phyloP scores from a whole-genome alignment of 306 rosid genomes.

The Betula pendula region DNA sequence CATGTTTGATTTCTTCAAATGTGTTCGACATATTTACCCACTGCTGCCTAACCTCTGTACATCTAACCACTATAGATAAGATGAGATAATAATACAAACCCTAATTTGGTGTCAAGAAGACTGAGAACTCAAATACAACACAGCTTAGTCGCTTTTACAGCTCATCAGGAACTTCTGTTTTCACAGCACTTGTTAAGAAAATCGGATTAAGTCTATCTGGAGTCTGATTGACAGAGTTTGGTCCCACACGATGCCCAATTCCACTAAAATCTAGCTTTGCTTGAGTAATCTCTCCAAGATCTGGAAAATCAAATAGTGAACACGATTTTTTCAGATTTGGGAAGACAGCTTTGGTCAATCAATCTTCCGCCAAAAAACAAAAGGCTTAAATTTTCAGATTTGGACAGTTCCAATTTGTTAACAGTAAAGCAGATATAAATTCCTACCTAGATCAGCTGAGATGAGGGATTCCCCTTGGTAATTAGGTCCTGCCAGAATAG shows the following conservation, averaged over 20 bases:
- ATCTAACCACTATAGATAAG: too few relatives aligned
- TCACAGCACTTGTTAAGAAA: background rate
- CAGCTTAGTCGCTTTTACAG: background rate
- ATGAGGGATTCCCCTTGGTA: conserved; percentile 88
- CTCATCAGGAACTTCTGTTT: conserved; percentile 18
- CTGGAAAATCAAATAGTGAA: conserved; percentile 31
- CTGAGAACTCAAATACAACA: background rate
- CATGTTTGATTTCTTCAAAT: background rate
- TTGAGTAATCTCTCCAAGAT: conserved; percentile 79
- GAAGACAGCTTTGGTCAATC: background rate
- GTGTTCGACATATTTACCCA: background rate
- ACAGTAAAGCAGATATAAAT: background rate
- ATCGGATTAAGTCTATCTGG: conserved; percentile 1
- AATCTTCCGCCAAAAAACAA: background rate
- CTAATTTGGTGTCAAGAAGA: background rate
- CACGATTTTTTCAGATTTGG: background rate
- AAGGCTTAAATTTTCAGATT: background rate
- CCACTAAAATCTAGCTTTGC: conserved; percentile 80
- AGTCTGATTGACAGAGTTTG: conserved; percentile 18
- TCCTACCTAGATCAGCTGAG: conserved; percentile 83
- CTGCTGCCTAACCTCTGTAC: background rate
- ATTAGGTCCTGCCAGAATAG: conserved; percentile 86
- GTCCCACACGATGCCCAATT: conserved; percentile 77
- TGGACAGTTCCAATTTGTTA: background rate
- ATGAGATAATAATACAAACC: background rate